Percentiles rank a stretch among this genome's conserved stretches.
Evolutionary conservation across 768 basidiomycete species (phyloP).

Genomic region (Artomyces pyxidatus): DNA sequence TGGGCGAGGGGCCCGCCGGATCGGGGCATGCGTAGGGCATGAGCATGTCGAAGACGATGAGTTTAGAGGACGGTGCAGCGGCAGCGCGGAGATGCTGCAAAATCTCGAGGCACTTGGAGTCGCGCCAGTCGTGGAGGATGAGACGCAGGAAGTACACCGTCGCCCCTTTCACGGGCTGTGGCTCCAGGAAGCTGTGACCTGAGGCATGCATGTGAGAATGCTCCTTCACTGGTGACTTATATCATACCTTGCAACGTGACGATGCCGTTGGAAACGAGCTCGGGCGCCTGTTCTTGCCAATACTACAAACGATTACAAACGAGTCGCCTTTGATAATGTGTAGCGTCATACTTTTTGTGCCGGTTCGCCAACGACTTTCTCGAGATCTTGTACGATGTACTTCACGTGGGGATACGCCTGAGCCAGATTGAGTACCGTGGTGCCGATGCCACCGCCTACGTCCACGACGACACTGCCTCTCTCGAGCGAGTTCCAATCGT

Average conservation of each 20-base stretch:
- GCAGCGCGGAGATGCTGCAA: slow-evolving; percentile 21
- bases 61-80: slow-evolving; percentile 24
- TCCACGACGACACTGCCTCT: neutral
- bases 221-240: too few species aligned
- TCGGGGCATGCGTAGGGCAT: neutral
- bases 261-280: neutral
- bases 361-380: neutral
- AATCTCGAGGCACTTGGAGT: slow-evolving; percentile 16
- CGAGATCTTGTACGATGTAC: neutral
- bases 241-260: neutral
- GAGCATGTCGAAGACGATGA: slow-evolving; percentile 30
- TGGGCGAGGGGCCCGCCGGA: neutral
- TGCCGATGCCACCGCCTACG: neutral
- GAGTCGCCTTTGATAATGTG: too few species aligned
- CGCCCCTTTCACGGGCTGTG: neutral
- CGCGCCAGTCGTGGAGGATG: slow-evolving; percentile 28
- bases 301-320: neutral
- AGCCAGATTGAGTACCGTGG: neutral
- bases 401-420: neutral
- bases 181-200: neutral
- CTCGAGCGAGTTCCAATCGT: neutral
- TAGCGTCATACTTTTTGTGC: too few species aligned
- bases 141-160: slow-evolving; percentile 22
- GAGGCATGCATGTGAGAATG: neutral
- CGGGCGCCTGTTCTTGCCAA: neutral